These are phyloP conservation scores for Xylaria sp. DNA, from an alignment of 2,329 filamentous ascomycete species.

Conservation along the genomic window DNA sequence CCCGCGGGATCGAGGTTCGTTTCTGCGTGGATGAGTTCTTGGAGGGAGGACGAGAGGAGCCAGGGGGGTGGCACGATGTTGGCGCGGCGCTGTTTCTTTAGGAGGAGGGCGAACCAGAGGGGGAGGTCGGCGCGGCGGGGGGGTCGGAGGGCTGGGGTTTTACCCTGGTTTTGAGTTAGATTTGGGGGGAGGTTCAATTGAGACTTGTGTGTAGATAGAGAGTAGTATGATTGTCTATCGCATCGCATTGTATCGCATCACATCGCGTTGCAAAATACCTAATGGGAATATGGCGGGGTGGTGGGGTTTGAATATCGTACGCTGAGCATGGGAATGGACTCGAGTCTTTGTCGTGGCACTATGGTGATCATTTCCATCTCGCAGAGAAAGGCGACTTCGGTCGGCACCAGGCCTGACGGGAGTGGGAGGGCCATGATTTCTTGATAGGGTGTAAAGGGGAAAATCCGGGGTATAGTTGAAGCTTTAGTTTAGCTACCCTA, in stretches of 20 bases:
- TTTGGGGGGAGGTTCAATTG: background rate
- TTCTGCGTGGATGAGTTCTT: constrained; percentile 82
- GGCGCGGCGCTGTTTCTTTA: constrained; percentile 92
- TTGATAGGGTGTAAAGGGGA: constrained; percentile 18
- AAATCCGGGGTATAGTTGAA: constrained; percentile 12
- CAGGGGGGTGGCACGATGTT: constrained; percentile 93
- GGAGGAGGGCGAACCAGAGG: constrained; percentile 92
- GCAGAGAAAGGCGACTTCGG: constrained; percentile 92
- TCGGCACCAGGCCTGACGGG: constrained; percentile 73
- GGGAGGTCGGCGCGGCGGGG: constrained; percentile 83
- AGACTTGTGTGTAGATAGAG: background rate
- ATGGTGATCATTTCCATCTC: constrained; percentile 98
- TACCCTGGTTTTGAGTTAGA: constrained; percentile 62
- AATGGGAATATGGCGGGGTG: constrained; percentile 34
- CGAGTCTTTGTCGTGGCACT: constrained; percentile 88
- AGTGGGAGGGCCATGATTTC: constrained; percentile 48
- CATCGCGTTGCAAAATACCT: constrained; percentile 24
- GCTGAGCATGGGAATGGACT: constrained; percentile 83
- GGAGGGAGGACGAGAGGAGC: constrained; percentile 81
- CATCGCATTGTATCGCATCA: background rate
- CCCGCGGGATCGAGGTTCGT: constrained; percentile 75
- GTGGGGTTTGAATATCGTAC: constrained; percentile 64
- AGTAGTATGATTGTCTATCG: background rate
- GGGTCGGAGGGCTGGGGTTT: constrained; percentile 79
- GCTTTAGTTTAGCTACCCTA: background rate